Base-by-base conservation (phyloP, 148 eudicot species). In the Oxyria digyna region DNA sequence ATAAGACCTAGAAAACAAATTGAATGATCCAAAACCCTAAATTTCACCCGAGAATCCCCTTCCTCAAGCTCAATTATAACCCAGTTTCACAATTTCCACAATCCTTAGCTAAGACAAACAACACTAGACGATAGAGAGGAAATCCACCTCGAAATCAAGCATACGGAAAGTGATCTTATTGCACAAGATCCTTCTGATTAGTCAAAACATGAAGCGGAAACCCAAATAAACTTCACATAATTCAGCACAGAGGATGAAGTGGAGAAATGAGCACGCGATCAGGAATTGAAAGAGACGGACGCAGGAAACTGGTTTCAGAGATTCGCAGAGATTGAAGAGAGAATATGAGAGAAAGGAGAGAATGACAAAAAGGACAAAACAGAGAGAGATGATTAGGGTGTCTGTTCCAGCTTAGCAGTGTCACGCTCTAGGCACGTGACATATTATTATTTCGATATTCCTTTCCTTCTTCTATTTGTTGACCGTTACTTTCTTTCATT, bases 321-420 rank as follows among this genome's bases (percentile, higher is more conserved):
- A 59, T 59, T 59, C 65, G 65, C 65, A 59, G 62, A 52, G 29
- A 24, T 52, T 24, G 21, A 49, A 33, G 33, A 55, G 63, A 55
- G 63, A 55, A 55, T 8, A 49, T 4, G 33, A 55, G 33, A 55
- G 65, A 59, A 27, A 4, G 26, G 65, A 31, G 37, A 59, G 65
- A 59, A 31, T 29, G 18, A 59, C 65, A 31, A 59, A 59, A 59
- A 59, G 17, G 38, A 59, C 65, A 59, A 27, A 59, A 29, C 65
- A 59, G 65, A 52, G 37, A 59, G 65, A 14, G 65, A 59, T 59
- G 65, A 59, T 59, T 29, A 54, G 62, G 29, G 27, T 54, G 62
- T 54, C 62, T 31, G 62, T 11, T 59, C 65, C 18, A 27, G 65
- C 38, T 59, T 15, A 59, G 65, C 37, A 59, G 27, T 29, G 37